Percentiles rank a stretch among this genome's conserved stretches.
Conservation (phyloP, 768 basidiomycete species). For the Amyloporia xantha region DNA sequence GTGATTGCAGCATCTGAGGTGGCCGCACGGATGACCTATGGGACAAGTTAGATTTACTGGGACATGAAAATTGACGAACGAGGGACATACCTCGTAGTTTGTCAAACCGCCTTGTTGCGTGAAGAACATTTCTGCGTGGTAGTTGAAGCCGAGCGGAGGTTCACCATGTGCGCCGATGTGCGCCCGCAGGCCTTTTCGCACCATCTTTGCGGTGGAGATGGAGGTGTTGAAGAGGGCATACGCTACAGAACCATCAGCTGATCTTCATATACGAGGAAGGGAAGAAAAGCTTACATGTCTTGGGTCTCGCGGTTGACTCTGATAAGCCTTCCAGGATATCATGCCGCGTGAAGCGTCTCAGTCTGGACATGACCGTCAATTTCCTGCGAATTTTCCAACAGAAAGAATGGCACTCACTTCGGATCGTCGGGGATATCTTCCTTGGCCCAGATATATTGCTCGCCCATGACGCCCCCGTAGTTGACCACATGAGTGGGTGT, state of each 20-base stretch:
- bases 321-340: constrained; percentile 53
- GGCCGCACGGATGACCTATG: constrained; percentile 60
- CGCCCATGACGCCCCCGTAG: constrained; percentile 67
- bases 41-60: not conserved
- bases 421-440: constrained; percentile 60
- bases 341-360: constrained; percentile 58
- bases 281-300: constrained; percentile 38
- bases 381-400: too few relatives aligned
- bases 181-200: constrained; percentile 49
- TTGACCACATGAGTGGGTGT: constrained; percentile 75
- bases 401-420: constrained; percentile 38
- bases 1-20: constrained; percentile 60
- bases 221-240: constrained; percentile 66
- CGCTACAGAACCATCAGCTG: constrained; percentile 30
- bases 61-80: not conserved
- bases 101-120: constrained; percentile 55
- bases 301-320: constrained; percentile 55
- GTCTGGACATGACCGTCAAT: constrained; percentile 38
- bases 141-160: constrained; percentile 66
- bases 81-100: constrained; percentile 54
- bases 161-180: constrained; percentile 74
- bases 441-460: constrained; percentile 60
- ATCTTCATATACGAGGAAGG: not conserved
- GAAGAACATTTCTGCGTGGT: constrained; percentile 70
- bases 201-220: constrained; percentile 61